Base-by-base conservation (phyloP, 2,329 filamentous ascomycete species). In the Colletotrichum sp. region DNA sequence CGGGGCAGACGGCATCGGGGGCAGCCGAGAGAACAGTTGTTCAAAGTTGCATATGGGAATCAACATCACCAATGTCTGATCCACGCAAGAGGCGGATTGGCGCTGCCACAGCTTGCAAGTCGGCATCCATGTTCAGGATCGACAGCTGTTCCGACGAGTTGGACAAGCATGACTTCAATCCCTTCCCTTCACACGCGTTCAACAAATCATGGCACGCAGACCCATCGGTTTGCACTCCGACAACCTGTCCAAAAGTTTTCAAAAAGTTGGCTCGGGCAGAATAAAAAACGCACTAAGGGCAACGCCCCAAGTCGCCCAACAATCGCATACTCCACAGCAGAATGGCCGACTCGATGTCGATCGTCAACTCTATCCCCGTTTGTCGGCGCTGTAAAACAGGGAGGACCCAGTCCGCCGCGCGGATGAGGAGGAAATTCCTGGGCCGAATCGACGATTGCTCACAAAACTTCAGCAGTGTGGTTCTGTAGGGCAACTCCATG, bases 351-450 rank as follows among this genome's bases (percentile, higher is more conserved):
- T 59, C 55, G 65, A 64, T 63, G 70, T 68, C 70, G 73, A 75
- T 75, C 70, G 73, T 34, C 70, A 73, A 73, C 70, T 73, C 16
- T 59, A 75, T 75, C 70, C 43, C 60, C 21, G 43, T 73, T 52
- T 48, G 73, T 68, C 43, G 32, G 34, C 26, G 10, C 26, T 34
- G 16, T 14, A 28, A 32, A 59, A 21, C 73, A 68, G 63, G 73
- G 73, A 16, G 52, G 70, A 52, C 73, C 73, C 36, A 32, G 73
- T 59, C 9, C 55, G 34, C 57, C 36, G 63, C n/a, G 63, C 73
- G 61, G 73, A 57, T 68, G 63, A 59, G 36, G 68, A 68, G 32
- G 55, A 26, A n/a, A 57, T 52, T 39, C 68, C 55, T n/a, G n/a
- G 24, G 32, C 43, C 59, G 65, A 73, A 76, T 73, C 74, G 74